Evolutionary conservation across 2,329 filamentous ascomycete species (phyloP), one percentile per base, ranked within the genome.

Genomic region (Paramyrothecium sp.): DNA sequence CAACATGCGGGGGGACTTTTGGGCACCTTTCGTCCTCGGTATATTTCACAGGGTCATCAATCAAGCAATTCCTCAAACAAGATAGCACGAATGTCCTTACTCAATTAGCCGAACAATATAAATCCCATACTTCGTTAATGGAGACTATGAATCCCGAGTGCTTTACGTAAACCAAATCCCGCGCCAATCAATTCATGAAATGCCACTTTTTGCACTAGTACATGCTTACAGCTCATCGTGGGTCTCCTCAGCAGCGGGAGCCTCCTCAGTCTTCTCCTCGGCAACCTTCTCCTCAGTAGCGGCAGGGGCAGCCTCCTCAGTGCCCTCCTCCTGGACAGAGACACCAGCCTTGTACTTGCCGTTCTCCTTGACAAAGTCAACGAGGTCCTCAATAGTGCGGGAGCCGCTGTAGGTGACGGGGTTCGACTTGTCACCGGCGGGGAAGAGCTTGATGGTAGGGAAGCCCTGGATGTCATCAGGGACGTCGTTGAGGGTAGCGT

Each of bases 381-480:
- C 89, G 60, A 99, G 86, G 74, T 98, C 95, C 81, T 97, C 91
- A 56, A 97, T 80, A 56, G 92, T 95, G 70, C 95, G 92, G 63
- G 89, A 85, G 68, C 95, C 95, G 63, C 82, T 84, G 86, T 97
- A 99, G 67, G 92, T 91, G 62, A 97, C 77, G 58, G 95, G 91
- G 66, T 87, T 81, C 71, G 84, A 83, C 88, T 99, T 99, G 77
- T 84, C 83, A 70, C 92, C 93, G 68, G 95, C 95, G 63, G 91
- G 86, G 89, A 87, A 99, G 66, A 99, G 86, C 86, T 98, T 98
- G 86, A 99, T 97, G 75, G 95, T 99, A 57, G 95, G 95, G 89
- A 99, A 99, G 63, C 95, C 95, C 77, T 91, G 86, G 71, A 99
- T 92, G 81, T 97, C 91, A 77, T 98, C 94, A 58, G 95, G 95